Evolutionary conservation across 176 grass and related monocot genomes (phyloP), one percentile per base, ranked within the genome.

Genomic region (Avena insularis): DNA sequence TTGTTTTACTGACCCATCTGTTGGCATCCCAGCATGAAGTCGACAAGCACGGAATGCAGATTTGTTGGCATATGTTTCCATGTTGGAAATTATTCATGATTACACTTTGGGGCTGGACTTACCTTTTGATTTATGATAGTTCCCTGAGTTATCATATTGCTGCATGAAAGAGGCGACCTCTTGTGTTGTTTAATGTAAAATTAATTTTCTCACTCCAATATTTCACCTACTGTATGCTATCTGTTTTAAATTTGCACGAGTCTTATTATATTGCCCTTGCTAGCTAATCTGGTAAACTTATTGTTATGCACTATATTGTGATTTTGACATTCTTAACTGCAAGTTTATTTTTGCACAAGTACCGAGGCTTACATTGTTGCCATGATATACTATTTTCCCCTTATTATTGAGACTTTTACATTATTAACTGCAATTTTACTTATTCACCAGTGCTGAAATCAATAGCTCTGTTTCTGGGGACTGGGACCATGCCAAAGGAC

Each of bases 371-470:
- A 25, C 79, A 27, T 49, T 75, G 3, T 49, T 75, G 3, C 3
- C 4, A 25, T 79, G 14, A 57, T 56, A 56, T 15, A 67, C 29
- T 67, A 20, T 79, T 61, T 86, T 29, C 83, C 6, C 0, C 72
- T 54, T 75, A 59, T 84, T 78, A 13, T 71, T 50, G 68, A 17
- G 27, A 71, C 1, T 63, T 63, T 88, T 8, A 23, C 27, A 40
- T 75, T 33, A 56, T 79, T 63, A 69, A 60, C 8, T 76, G 55
- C 2, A 60, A 71, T 51, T 45, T 78, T 75, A 21, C 86, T 84
- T 72, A 23, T 71, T 80, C 75, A 45, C 48, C 91, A 94, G 92
- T 90, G 82, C 85, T 68, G 93, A 94, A 84, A 96, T 89, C 50
- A 90, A 83, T 83, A 72, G 78, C 73, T 84, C 93, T 79, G 80